These are phyloP conservation scores for Colletotrichum echinochloae DNA, from an alignment of 2,329 filamentous ascomycete genomes.

Conservation along the genomic window DNA sequence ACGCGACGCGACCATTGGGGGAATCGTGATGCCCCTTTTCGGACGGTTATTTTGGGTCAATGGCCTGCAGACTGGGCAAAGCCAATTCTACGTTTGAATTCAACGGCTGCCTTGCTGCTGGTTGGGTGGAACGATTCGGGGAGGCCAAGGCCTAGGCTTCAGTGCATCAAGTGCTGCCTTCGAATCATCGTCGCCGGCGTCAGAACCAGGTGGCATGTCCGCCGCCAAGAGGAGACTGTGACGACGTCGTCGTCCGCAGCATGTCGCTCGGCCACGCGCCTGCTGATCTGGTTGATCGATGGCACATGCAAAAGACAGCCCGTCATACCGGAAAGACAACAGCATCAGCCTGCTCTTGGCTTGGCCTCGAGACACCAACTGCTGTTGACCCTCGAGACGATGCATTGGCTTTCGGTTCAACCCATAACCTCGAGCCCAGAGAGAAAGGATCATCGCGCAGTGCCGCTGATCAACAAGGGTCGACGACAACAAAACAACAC, in stretches of 20 bases:
- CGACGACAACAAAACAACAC: not conserved
- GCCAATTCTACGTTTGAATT: not conserved
- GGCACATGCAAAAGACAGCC: not conserved
- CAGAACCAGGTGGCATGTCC: not conserved
- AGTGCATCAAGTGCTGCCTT: not conserved
- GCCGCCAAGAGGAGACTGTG: not conserved
- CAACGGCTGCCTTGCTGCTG: not conserved
- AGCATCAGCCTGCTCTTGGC: not conserved
- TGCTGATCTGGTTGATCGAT: not conserved
- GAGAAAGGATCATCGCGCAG: constrained; percentile 25
- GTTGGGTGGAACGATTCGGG: not conserved
- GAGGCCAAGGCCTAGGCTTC: not conserved
- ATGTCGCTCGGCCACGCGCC: not conserved
- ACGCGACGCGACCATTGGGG: not conserved
- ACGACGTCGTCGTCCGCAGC: not conserved
- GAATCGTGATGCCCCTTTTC: not conserved
- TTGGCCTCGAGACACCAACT: not conserved
- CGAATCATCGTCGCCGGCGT: not conserved
- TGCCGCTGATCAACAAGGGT: constrained; percentile 7
- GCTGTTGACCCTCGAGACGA: not conserved
- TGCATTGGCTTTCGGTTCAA: constrained; percentile 11
- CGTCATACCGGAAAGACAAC: not conserved
- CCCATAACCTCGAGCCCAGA: constrained; percentile 6
- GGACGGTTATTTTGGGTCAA: constrained; percentile 6
- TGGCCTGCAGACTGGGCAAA: not conserved